Evolutionary conservation across 2,329 filamentous ascomycete genomes (phyloP).

Genomic region (Aureobasidium melanogenum): DNA sequence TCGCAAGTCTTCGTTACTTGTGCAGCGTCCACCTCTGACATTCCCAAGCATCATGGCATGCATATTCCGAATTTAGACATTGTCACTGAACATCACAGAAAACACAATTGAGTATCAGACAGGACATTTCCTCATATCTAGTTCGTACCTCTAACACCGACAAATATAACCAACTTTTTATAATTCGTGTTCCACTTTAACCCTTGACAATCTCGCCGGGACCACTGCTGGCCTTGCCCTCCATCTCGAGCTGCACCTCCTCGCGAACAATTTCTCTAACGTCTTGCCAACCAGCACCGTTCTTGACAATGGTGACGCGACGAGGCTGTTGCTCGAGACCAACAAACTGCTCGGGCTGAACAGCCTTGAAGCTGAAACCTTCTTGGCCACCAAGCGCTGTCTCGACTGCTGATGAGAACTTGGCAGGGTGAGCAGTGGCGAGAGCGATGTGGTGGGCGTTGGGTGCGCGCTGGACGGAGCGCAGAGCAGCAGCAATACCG

Average conservation of each 20-base stretch:
- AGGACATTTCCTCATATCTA: background rate
- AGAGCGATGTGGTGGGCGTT: constrained; percentile 66
- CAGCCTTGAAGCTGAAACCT: constrained; percentile 68
- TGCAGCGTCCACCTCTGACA: too few relatives aligned
- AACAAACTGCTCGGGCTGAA: constrained; percentile 73
- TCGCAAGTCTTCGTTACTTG: too few relatives aligned
- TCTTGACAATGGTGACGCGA: constrained; percentile 60
- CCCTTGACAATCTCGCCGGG: constrained; percentile 11
- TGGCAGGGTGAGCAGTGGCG: constrained; percentile 90
- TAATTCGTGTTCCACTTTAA: background rate
- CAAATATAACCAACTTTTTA: background rate
- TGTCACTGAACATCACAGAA: too few relatives aligned
- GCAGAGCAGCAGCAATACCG: constrained; percentile 65
- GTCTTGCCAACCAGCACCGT: constrained; percentile 57
- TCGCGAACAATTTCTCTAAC: constrained; percentile 67
- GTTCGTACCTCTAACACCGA: background rate
- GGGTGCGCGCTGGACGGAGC: constrained; percentile 47
- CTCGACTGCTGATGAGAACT: constrained; percentile 82
- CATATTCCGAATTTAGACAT: too few relatives aligned
- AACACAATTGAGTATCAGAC: background rate
- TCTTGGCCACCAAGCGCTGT: constrained; percentile 61
- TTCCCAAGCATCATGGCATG: too few relatives aligned
- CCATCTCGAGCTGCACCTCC: constrained; percentile 50
- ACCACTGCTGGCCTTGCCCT: constrained; percentile 11
- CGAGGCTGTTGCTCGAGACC: constrained; percentile 69